phyloP scores from a whole-genome alignment of 2,329 filamentous ascomycete genomes.

The Corinectria fuckeliana region DNA sequence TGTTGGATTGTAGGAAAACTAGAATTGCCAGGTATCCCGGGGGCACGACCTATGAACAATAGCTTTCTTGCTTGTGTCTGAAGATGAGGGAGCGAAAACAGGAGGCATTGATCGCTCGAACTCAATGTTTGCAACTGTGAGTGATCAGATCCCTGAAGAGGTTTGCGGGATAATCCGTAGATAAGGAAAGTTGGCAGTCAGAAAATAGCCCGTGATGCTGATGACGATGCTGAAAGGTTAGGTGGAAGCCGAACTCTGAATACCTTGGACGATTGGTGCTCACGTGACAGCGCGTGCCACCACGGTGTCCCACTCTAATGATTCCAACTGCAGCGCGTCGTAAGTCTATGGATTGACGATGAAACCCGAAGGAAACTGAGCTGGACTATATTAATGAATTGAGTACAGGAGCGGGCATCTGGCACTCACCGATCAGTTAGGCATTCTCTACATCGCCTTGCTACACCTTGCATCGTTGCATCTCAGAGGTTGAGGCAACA shows the following conservation, averaged over 20 bases:
- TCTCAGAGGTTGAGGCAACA: background rate
- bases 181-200: constrained; percentile 16
- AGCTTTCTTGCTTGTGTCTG: background rate
- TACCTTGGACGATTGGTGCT: background rate
- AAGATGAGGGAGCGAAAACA: background rate
- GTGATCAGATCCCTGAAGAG: background rate
- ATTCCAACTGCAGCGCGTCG: constrained; percentile 2
- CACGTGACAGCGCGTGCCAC: constrained; percentile 17
- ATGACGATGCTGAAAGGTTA: constrained; percentile 1
- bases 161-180: background rate
- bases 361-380: background rate
- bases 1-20: too few species aligned
- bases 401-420: background rate
- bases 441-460: background rate
- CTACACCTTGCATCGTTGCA: background rate
- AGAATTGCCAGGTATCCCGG: too few species aligned
- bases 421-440: background rate
- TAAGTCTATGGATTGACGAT: background rate
- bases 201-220: background rate
- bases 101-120: background rate
- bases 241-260: background rate
- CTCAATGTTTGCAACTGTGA: background rate
- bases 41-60: background rate
- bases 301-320: background rate
- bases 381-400: background rate